Evolutionary conservation across 441 rosid species (phyloP).

Genomic region (Metrosideros polymorpha): DNA sequence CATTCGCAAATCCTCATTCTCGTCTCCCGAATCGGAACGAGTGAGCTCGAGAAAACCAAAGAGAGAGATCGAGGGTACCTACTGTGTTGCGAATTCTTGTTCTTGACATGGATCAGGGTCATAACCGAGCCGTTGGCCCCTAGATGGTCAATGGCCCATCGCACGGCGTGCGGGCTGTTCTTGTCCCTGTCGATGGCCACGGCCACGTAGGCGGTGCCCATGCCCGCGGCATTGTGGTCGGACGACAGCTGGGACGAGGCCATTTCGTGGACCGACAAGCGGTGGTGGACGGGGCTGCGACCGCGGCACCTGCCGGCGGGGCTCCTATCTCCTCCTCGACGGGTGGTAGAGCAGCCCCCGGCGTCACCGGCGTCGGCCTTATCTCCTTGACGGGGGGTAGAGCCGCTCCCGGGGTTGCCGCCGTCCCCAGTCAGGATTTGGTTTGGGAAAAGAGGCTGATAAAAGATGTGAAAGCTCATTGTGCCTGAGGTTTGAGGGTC

Average conservation of each 20-base stretch:
- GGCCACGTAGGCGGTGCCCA: constrained; percentile 41
- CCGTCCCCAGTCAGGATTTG: neutral
- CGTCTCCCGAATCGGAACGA: neutral
- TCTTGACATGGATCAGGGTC: constrained; percentile 54
- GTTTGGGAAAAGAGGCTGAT: neutral
- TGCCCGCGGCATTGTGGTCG: neutral
- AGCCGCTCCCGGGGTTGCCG: neutral
- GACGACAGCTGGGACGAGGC: neutral
- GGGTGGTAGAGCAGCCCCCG: neutral
- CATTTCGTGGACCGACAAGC: neutral
- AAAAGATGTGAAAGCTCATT: neutral
- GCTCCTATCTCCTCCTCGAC: neutral
- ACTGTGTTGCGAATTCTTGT: constrained; percentile 36
- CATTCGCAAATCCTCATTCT: neutral
- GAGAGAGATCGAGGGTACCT: constrained; percentile 43
- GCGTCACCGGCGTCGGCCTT: neutral
- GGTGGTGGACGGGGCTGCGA: neutral
- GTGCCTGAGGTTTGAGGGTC: neutral
- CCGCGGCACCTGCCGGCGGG: neutral
- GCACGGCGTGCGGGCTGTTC: constrained; percentile 68
- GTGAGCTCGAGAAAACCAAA: neutral
- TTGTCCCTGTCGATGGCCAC: constrained; percentile 78
- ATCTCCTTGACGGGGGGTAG: neutral
- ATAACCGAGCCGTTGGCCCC: constrained; percentile 21
- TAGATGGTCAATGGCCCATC: constrained; percentile 86